Evolutionary conservation across 805 yeast species (phyloP), one percentile per base, ranked within the genome.

Genomic region (Yamadazyma scolyti): DNA sequence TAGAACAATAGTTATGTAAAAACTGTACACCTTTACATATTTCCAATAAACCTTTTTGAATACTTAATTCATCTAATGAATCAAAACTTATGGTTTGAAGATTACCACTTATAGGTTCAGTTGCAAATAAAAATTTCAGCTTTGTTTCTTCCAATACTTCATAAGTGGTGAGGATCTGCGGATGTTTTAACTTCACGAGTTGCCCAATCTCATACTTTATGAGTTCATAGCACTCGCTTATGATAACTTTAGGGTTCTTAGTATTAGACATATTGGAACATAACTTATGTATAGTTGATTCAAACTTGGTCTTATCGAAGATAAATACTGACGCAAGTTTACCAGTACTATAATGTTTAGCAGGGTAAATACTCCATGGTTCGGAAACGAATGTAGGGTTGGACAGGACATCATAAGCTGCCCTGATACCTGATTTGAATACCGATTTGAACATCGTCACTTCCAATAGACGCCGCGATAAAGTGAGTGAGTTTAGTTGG

Each of bases 141-240:
- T 81, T 80, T 21, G 90, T 83, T 43, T 88, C 95, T 55, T 93
- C 97, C 39, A 89, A 57, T 0, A 95, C 95, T 52, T 94, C 98
- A 21, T 85, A 75, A 2, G 93, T 68, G 1, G 88, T 79, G 27
- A 93, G 59, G 16, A 93, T 69, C 42, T 87, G 80, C 0, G 99
- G 98, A 54, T 93, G 99, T 44, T 88, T 82, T 45, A 93, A 64
- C 50, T 81, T 83, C 11, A 94, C 76, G 50, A 89, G 60, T 40
- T 82, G 80, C 14, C 75, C 60, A 2, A 87, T 81, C 46, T 88
- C 93, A 16, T 63, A 60, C 44, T 77, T 72, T 28, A 93, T 61
- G 13, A 81, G 66, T 25, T 76, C 82, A 44, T 77, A 81, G 25
- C 75, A 61, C 27, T 89, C 93, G 24, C 72, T 78, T 28, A 77